Evolutionary conservation across 257 asterid genomes (phyloP).

Genomic region (Solanum medicagineum): DNA sequence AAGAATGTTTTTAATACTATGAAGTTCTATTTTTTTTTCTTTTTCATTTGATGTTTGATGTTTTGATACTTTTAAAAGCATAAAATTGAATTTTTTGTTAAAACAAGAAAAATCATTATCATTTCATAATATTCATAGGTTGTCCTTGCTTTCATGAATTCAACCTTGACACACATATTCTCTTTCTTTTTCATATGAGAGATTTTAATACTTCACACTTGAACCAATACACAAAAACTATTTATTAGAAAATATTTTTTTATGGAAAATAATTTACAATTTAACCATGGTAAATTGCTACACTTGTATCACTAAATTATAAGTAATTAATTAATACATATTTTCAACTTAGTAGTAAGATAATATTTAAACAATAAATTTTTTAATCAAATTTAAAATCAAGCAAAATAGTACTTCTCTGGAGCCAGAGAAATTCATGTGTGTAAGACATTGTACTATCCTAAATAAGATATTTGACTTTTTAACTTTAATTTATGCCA

Average conservation of each 20-base stretch:
- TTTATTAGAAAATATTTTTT: background rate
- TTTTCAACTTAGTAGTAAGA: background rate
- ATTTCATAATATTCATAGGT: background rate
- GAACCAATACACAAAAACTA: background rate
- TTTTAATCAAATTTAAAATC: background rate
- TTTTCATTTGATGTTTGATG: background rate
- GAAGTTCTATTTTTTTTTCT: too few species aligned
- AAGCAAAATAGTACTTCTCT: background rate
- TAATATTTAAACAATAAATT: background rate
- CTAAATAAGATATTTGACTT: background rate
- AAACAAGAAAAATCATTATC: background rate
- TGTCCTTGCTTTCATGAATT: background rate
- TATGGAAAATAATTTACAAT: background rate
- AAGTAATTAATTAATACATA: background rate
- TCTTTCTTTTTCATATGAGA: background rate
- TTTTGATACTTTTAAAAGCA: background rate
- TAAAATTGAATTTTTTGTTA: background rate
- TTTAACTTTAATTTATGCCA: background rate
- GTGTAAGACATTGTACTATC: background rate
- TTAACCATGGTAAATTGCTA: background rate
- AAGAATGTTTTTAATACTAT: too few species aligned
- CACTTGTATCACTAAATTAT: background rate
- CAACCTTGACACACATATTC: background rate
- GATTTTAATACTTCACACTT: background rate
- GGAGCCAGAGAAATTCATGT: background rate